phyloP scores from a whole-genome alignment of 345 rosid species.

The Hevea brasiliensis region DNA sequence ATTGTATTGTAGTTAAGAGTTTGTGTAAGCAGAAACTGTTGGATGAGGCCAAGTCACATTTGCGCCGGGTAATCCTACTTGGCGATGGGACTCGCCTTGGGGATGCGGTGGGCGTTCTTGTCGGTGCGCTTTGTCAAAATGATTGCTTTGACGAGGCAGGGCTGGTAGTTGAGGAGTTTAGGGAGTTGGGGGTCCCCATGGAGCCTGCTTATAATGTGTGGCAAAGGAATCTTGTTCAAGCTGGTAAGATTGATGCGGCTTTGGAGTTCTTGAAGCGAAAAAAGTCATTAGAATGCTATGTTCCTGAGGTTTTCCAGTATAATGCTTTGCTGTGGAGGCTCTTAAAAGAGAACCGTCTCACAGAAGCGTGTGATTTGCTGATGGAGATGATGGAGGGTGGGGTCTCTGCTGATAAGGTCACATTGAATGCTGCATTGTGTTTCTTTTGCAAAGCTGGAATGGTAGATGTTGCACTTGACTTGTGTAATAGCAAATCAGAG shows the following conservation, averaged over 20 bases:
- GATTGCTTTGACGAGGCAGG: conserved; percentile 48
- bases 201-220: conserved; percentile 60
- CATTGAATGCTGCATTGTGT: conserved; percentile 67
- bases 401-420: conserved; percentile 52
- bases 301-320: conserved; percentile 57
- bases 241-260: conserved; percentile 48
- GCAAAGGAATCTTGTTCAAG: conserved; percentile 50
- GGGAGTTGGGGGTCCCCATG: conserved; percentile 35
- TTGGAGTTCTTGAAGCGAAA: conserved; percentile 54
- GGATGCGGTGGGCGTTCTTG: conserved; percentile 37
- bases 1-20: conserved; percentile 55
- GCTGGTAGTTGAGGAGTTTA: conserved; percentile 55
- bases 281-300: conserved; percentile 48
- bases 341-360: conserved; percentile 53
- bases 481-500: conserved; percentile 61
- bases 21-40: conserved; percentile 55
- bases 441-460: conserved; percentile 86
- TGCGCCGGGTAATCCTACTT: conserved; percentile 35
- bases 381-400: conserved; percentile 62
- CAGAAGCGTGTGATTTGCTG: conserved; percentile 61
- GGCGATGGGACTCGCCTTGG: conserved; percentile 16
- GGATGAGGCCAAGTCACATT: conserved; percentile 55
- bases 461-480: conserved; percentile 67
- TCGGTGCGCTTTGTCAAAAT: conserved; percentile 51
- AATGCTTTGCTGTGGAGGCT: conserved; percentile 56